Percentiles rank a stretch among this genome's conserved stretches.
Evolutionary conservation across 2,329 filamentous ascomycete species (phyloP).

Genomic region (Alternaria triticimaculans): DNA sequence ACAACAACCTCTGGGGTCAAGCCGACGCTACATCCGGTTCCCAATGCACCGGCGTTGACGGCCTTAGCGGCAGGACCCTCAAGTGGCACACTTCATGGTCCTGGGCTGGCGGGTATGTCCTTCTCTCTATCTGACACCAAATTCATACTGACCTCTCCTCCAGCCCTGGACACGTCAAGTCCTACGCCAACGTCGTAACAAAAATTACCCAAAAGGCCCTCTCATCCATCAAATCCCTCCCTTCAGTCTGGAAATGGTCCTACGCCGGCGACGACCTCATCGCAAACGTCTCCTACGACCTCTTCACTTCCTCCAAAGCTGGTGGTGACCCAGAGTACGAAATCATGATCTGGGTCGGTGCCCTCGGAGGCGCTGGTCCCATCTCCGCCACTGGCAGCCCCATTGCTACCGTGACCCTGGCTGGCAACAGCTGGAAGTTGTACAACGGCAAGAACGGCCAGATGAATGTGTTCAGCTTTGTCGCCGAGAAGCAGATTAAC

Average conservation of each 20-base stretch:
- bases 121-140: background rate
- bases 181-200: constrained; percentile 53
- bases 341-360: constrained; percentile 71
- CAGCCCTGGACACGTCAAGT: constrained; percentile 49
- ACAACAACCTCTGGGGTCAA: constrained; percentile 56
- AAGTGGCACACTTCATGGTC: constrained; percentile 55
- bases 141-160: constrained; percentile 2
- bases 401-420: constrained; percentile 62
- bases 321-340: constrained; percentile 61
- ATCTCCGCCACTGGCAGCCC: constrained; percentile 64
- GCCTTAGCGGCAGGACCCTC: constrained; percentile 46
- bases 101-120: constrained; percentile 51
- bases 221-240: constrained; percentile 50
- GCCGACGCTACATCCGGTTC: constrained; percentile 51
- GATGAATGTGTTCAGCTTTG: constrained; percentile 68
- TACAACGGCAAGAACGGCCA: constrained; percentile 66
- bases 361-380: constrained; percentile 63
- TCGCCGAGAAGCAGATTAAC: constrained; percentile 56
- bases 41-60: constrained; percentile 55
- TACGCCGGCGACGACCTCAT: constrained; percentile 59
- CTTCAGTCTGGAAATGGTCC: constrained; percentile 55
- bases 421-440: constrained; percentile 63
- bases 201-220: constrained; percentile 43
- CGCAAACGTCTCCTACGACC: constrained; percentile 67
- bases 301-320: constrained; percentile 63